phyloP scores from a whole-genome alignment of 2,329 filamentous ascomycete species.

The Fulvia fulva region DNA sequence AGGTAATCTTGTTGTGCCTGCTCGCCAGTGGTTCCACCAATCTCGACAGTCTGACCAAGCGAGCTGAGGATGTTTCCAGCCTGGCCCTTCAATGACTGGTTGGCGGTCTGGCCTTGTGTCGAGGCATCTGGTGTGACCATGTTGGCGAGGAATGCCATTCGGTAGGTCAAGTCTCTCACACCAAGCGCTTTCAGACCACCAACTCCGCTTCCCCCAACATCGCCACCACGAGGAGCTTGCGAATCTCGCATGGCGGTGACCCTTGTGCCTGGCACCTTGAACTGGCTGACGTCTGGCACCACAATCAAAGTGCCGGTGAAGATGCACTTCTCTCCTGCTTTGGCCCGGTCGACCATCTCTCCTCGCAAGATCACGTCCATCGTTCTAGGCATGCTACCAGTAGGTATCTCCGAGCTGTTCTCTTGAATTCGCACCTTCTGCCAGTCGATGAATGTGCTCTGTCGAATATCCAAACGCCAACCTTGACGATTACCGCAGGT shows the following conservation, averaged over 20 bases:
- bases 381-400: constrained; percentile 95
- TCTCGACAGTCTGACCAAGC: constrained; percentile 69
- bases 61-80: constrained; percentile 81
- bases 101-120: constrained; percentile 66
- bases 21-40: constrained; percentile 69
- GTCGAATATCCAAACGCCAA: constrained; percentile 96
- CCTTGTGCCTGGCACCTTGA: constrained; percentile 80
- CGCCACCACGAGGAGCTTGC: constrained; percentile 62
- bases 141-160: constrained; percentile 91
- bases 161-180: constrained; percentile 91
- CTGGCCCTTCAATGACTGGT: constrained; percentile 65
- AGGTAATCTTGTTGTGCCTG: constrained; percentile 84
- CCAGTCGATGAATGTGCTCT: constrained; percentile 98
- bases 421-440: constrained; percentile 98
- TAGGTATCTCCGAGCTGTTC: constrained; percentile 96
- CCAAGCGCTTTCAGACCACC: constrained; percentile 86
- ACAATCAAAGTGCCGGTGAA: constrained; percentile 96
- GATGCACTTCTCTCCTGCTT: constrained; percentile 96
- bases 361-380: constrained; percentile 95
- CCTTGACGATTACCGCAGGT: constrained; percentile 83
- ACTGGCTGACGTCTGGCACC: constrained; percentile 92
- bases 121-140: constrained; percentile 91
- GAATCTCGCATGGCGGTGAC: constrained; percentile 83
- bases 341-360: constrained; percentile 95
- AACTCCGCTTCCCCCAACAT: constrained; percentile 79